Conservation (phyloP, 2,329 filamentous ascomycete genomes). For the Fusarium sp. region DNA sequence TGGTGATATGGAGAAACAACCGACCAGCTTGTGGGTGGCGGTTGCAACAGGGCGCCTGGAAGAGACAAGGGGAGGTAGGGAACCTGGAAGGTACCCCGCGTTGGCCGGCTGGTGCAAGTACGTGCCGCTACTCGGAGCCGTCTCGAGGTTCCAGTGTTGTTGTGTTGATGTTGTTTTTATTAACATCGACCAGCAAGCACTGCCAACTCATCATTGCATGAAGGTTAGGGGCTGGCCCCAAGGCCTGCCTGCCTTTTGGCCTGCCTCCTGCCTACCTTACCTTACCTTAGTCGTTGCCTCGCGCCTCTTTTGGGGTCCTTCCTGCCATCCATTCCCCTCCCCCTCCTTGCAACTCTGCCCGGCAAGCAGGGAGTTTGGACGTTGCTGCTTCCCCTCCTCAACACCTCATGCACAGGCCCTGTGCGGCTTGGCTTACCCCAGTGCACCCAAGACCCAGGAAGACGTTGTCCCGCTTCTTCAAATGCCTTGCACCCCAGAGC, state of each 20-base stretch:
- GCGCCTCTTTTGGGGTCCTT: conserved; percentile 41
- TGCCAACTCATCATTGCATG: conserved; percentile 87
- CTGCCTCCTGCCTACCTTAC: conserved; percentile 38
- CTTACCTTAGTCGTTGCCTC: conserved; percentile 44
- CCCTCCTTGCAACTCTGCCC: conserved; percentile 17
- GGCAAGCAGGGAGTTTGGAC: conserved; percentile 33
- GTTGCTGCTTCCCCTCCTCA: conserved; percentile 36
- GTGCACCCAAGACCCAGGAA: background rate
- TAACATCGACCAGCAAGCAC: conserved; percentile 71
- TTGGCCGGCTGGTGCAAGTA: conserved; percentile 37
- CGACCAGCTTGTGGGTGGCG: conserved; percentile 1
- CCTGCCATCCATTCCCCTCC: conserved; percentile 32
- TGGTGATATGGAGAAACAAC: background rate
- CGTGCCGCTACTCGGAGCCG: conserved; percentile 41
- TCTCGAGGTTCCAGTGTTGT: conserved; percentile 42
- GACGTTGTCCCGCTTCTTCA: conserved; percentile 21
- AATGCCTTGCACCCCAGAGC: conserved; percentile 11
- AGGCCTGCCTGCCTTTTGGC: conserved; percentile 35
- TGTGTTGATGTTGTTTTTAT: conserved; percentile 54
- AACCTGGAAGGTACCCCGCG: conserved; percentile 37
- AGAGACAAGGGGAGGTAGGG: background rate
- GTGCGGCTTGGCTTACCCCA: conserved; percentile 15
- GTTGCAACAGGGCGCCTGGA: background rate
- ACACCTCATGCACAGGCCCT: conserved; percentile 31
- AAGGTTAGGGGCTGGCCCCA: conserved; percentile 59